Conservation (phyloP, 768 basidiomycete species). For the Boletellus ananiceps region DNA sequence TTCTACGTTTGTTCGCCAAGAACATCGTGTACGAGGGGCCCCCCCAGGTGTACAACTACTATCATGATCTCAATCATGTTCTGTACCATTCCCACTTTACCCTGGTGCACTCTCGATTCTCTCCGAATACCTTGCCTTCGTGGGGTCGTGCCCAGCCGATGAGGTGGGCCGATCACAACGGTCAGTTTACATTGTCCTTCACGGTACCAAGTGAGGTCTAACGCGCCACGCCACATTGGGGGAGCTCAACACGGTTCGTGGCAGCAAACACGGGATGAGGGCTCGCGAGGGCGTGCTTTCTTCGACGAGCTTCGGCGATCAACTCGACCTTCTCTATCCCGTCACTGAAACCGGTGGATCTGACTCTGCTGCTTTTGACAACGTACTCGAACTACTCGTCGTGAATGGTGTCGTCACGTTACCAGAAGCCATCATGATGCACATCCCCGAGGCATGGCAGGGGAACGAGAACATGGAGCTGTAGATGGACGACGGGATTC, state of each 20-base stretch:
- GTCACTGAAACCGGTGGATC: slow-evolving; percentile 97
- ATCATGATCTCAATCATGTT: slow-evolving; percentile 98
- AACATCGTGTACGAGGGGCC: slow-evolving; percentile 99
- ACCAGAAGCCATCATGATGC: slow-evolving; percentile 98
- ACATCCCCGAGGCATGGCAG: slow-evolving; percentile 99
- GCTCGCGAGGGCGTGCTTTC: slow-evolving; percentile 94
- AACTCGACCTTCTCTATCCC: slow-evolving; percentile 93
- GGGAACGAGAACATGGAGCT: slow-evolving; percentile 94
- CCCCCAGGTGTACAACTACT: slow-evolving; percentile 98
- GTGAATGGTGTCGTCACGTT: slow-evolving; percentile 96
- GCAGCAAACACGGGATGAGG: slow-evolving; percentile 99
- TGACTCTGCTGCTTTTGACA: slow-evolving; percentile 98
- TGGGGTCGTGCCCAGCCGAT: slow-evolving; percentile 99
- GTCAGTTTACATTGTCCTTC: slow-evolving; percentile 40
- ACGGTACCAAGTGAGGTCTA: slow-evolving; percentile 22
- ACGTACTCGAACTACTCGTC: slow-evolving; percentile 93
- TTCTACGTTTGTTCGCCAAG: slow-evolving; percentile 97
- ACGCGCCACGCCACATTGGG: slow-evolving; percentile 41
- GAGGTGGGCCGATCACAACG: slow-evolving; percentile 98
- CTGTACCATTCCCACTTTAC: slow-evolving; percentile 94
- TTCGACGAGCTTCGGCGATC: slow-evolving; percentile 87
- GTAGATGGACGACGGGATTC: no score
- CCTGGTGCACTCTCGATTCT: slow-evolving; percentile 98
- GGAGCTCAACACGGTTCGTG: slow-evolving; percentile 98
- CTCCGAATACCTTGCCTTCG: slow-evolving; percentile 97